phyloP scores from a whole-genome alignment of 1,284 basidiomycete species.

The Inonotus obliquus region DNA sequence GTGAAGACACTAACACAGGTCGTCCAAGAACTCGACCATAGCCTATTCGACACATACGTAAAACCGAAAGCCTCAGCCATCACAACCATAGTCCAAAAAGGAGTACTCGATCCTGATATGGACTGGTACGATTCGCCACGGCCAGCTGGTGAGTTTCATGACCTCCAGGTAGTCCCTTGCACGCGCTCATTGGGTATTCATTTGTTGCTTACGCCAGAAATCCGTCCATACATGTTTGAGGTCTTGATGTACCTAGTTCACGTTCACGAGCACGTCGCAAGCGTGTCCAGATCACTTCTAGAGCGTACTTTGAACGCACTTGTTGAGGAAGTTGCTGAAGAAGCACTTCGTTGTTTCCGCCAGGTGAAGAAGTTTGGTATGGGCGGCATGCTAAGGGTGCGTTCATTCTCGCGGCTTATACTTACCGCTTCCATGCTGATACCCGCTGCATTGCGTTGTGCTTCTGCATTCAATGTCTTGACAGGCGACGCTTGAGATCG shows the following conservation, averaged over 20 bases:
- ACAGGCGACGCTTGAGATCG: constrained; percentile 96
- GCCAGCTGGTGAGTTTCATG: constrained; percentile 70
- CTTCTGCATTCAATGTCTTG: neutral
- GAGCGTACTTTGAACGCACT: constrained; percentile 79
- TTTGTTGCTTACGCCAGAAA: constrained; percentile 52
- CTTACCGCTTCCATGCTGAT: neutral
- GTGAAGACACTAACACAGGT: constrained; percentile 70
- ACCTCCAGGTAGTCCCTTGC: too few relatives aligned
- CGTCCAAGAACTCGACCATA: constrained; percentile 80
- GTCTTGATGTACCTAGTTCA: constrained; percentile 85
- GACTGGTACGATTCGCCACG: constrained; percentile 91
- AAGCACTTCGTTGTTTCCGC: constrained; percentile 80
- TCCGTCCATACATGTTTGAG: constrained; percentile 93
- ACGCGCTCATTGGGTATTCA: neutral
- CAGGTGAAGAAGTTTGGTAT: constrained; percentile 90
- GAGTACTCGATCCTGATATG: constrained; percentile 76
- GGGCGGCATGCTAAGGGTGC: constrained; percentile 95
- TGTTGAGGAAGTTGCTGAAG: constrained; percentile 78
- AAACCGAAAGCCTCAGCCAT: constrained; percentile 71
- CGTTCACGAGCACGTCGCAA: constrained; percentile 87
- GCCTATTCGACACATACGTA: constrained; percentile 83
- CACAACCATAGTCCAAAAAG: constrained; percentile 67
- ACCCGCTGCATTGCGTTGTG: neutral
- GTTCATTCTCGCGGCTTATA: constrained; percentile 28
- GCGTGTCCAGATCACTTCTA: constrained; percentile 74